Percentiles rank a stretch among this genome's conserved stretches.
phyloP scores from a whole-genome alignment of 2,329 filamentous ascomycete genomes.

The Cladophialophora chaetospira region DNA sequence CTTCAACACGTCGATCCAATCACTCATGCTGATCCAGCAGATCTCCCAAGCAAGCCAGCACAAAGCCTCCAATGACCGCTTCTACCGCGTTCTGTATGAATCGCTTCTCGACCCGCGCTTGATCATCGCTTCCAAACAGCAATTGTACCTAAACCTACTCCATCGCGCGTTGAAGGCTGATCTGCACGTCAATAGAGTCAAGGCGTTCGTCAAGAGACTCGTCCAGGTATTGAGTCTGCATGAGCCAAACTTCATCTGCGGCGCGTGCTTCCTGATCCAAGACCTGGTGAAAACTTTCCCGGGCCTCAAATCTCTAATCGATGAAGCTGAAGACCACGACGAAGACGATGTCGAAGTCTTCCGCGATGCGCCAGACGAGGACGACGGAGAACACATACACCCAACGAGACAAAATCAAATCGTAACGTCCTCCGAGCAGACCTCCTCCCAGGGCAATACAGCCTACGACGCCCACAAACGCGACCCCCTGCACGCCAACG shows the following conservation, averaged over 20 bases:
- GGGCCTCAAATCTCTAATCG: conserved; percentile 74
- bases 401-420: not conserved
- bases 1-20: conserved; percentile 97
- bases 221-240: conserved; percentile 85
- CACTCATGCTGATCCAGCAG: conserved; percentile 91
- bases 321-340: conserved; percentile 76
- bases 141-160: conserved; percentile 89
- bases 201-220: conserved; percentile 93
- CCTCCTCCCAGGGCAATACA: conserved; percentile 34
- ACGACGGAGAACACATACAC: conserved; percentile 23
- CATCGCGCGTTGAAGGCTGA: conserved; percentile 88
- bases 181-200: conserved; percentile 84
- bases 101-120: conserved; percentile 89
- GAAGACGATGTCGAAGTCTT: conserved; percentile 75
- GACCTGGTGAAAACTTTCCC: conserved; percentile 80
- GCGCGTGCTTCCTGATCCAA: conserved; percentile 83
- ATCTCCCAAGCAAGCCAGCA: conserved; percentile 68
- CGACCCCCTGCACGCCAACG: conserved; percentile 87
- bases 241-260: conserved; percentile 88
- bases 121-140: conserved; percentile 87
- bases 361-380: conserved; percentile 62
- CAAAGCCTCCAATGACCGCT: conserved; percentile 81
- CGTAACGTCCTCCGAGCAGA: conserved; percentile 26
- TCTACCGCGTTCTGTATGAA: conserved; percentile 94
- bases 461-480: conserved; percentile 86